These are phyloP conservation scores for Neurospora sp. DNA, from an alignment of 495 filamentous ascomycete genomes.

Conservation along the genomic window DNA sequence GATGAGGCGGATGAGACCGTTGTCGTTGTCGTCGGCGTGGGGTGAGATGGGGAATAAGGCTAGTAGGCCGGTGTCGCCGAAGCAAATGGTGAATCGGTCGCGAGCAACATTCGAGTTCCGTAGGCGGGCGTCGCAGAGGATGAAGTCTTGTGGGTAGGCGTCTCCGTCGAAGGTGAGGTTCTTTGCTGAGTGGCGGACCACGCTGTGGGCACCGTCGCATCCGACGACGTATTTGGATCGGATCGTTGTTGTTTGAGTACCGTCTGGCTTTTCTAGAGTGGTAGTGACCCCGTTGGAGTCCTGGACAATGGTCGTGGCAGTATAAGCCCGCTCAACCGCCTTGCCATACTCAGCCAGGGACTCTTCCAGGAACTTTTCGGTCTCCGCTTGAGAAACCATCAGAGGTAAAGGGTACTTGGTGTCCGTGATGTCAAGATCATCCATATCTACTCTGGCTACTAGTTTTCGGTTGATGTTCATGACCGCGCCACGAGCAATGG, in stretches of 20 bases:
- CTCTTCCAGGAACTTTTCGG: constrained; percentile 30
- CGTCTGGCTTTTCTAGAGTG: constrained; percentile 12
- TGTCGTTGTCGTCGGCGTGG: not conserved
- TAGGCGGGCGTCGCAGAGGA: constrained; percentile 35
- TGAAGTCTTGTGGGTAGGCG: constrained; percentile 31
- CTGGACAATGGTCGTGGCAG: constrained; percentile 24
- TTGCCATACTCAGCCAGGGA: constrained; percentile 21
- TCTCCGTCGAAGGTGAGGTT: constrained; percentile 34
- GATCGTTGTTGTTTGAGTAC: constrained; percentile 14
- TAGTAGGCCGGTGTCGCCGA: constrained; percentile 17
- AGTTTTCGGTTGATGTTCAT: constrained; percentile 24
- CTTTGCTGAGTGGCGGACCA: constrained; percentile 27
- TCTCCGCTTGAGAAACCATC: constrained; percentile 32
- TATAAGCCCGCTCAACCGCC: constrained; percentile 25
- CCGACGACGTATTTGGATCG: constrained; percentile 35
- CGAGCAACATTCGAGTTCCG: constrained; percentile 18
- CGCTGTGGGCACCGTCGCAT: constrained; percentile 36
- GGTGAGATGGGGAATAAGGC: constrained; percentile 21
- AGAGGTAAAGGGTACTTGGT: constrained; percentile 28
- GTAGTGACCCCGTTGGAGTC: constrained; percentile 25
- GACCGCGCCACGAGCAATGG: constrained; percentile 17
- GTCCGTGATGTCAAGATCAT: constrained; percentile 21
- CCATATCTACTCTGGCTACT: constrained; percentile 13
- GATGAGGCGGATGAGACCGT: constrained; percentile 24
- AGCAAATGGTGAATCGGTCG: constrained; percentile 17